These are phyloP conservation scores for Nadsonia starkeyi-henricii DNA, from an alignment of 1,139 yeast species.

Conservation along the genomic window DNA sequence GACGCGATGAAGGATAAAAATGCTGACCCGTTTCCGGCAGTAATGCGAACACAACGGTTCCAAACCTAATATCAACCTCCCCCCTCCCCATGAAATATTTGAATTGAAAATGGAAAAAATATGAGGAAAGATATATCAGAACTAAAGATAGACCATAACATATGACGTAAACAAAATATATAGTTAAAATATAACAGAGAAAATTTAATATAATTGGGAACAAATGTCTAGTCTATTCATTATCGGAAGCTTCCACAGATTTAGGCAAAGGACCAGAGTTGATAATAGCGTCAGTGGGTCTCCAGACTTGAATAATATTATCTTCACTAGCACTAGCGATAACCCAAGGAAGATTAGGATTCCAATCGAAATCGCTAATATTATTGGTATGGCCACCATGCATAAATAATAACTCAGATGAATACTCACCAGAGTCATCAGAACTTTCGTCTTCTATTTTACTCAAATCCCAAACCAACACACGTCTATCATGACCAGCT, in stretches of 20 bases:
- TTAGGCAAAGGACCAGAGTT: slow-evolving; percentile 1
- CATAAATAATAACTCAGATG: slow-evolving; percentile 38
- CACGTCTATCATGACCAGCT: slow-evolving; percentile 58
- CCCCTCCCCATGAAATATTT: no score
- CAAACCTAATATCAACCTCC: no score
- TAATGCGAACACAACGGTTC: no score
- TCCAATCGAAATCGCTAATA: slow-evolving; percentile 83
- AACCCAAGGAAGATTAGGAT: slow-evolving; percentile 60
- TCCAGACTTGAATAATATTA: slow-evolving; percentile 80
- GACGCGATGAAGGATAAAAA: no score
- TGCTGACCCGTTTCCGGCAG: no score
- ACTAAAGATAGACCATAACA: no score
- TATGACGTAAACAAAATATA: no score
- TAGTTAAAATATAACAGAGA: no score
- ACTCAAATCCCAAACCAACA: slow-evolving; percentile 55
- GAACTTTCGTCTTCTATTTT: slow-evolving; percentile 22
- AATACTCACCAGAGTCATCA: slow-evolving; percentile 21
- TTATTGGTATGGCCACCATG: slow-evolving; percentile 89
- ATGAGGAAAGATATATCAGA: no score
- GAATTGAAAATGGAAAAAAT: no score
- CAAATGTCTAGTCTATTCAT: not conserved
- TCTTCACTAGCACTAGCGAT: slow-evolving; percentile 80
- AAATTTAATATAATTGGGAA: no score
- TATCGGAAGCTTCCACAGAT: not conserved
- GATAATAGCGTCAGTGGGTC: slow-evolving; percentile 30